Evolutionary conservation across 2,329 filamentous ascomycete species (phyloP).

Genomic region (Fonsecaea monophora): DNA sequence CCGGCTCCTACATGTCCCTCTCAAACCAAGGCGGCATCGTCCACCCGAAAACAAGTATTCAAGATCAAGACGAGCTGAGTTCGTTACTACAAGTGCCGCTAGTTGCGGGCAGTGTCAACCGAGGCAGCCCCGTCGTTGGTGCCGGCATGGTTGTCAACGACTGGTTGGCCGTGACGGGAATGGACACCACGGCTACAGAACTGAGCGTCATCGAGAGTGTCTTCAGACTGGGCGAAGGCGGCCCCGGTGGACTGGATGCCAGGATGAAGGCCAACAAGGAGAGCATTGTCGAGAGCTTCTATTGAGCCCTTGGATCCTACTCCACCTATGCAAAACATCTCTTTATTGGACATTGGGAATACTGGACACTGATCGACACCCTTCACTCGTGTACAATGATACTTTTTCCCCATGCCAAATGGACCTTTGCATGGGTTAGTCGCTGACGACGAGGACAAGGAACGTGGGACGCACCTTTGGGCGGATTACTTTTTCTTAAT

Average conservation of each 20-base stretch:
- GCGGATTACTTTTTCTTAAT: background rate
- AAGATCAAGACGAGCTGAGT: conserved; percentile 97
- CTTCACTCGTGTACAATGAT: background rate
- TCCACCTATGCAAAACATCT: background rate
- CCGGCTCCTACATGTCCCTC: conserved; percentile 94
- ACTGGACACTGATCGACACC: background rate
- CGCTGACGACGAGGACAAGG: background rate
- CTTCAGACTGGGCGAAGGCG: conserved; percentile 91
- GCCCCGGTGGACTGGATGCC: conserved; percentile 66
- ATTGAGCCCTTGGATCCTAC: conserved; percentile 58
- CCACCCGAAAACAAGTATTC: conserved; percentile 94
- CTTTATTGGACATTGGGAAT: background rate
- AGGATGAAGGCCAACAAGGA: conserved; percentile 81
- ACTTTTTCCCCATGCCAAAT: background rate
- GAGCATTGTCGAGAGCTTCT: conserved; percentile 98
- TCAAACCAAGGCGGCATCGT: conserved; percentile 97
- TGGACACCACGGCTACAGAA: conserved; percentile 97
- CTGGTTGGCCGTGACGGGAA: conserved; percentile 92
- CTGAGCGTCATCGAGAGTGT: conserved; percentile 95
- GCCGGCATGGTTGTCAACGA: conserved; percentile 97
- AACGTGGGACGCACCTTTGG: background rate
- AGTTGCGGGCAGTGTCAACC: conserved; percentile 91
- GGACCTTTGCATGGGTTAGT: background rate
- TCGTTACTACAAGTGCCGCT: conserved; percentile 93
- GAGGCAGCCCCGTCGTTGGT: conserved; percentile 92